Evolutionary conservation across 2,329 filamentous ascomycete species (phyloP).

Genomic region (Fusarium heterosporum): DNA sequence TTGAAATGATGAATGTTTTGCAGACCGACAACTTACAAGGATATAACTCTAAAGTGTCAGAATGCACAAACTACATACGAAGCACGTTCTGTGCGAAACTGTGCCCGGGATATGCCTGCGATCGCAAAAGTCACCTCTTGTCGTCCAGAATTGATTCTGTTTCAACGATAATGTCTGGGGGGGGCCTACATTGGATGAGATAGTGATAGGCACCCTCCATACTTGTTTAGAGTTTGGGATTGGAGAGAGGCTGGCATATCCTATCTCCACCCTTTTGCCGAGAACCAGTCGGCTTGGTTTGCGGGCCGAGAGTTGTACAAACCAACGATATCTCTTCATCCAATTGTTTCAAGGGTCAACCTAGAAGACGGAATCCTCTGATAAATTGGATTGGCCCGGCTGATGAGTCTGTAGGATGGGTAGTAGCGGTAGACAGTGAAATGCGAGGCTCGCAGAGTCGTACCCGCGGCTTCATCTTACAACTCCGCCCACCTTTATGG

Average conservation of each 20-base stretch:
- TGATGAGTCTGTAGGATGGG: neutral
- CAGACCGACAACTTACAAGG: no score
- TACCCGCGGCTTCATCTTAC: constrained; percentile 10
- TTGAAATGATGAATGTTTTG: no score
- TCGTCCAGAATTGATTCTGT: neutral
- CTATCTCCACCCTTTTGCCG: constrained; percentile 23
- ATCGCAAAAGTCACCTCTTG: neutral
- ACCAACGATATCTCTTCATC: constrained; percentile 33
- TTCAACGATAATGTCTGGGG: neutral
- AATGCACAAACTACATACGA: neutral
- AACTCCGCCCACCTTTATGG: constrained; percentile 2
- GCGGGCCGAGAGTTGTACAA: constrained; percentile 26
- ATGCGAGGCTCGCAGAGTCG: constrained; percentile 29
- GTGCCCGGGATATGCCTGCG: constrained; percentile 8
- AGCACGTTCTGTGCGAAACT: neutral
- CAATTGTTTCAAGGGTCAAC: constrained; percentile 33
- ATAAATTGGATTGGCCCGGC: constrained; percentile 20
- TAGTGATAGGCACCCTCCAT: constrained; percentile 20
- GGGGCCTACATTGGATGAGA: constrained; percentile 21
- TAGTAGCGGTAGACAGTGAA: neutral
- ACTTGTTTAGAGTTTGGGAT: constrained; percentile 40
- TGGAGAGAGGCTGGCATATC: constrained; percentile 28
- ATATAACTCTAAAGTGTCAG: neutral
- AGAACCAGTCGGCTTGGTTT: constrained; percentile 34
- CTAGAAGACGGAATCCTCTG: constrained; percentile 26